phyloP scores from a whole-genome alignment of 164 flowering plant genomes.

The Dillenia turbinata region DNA sequence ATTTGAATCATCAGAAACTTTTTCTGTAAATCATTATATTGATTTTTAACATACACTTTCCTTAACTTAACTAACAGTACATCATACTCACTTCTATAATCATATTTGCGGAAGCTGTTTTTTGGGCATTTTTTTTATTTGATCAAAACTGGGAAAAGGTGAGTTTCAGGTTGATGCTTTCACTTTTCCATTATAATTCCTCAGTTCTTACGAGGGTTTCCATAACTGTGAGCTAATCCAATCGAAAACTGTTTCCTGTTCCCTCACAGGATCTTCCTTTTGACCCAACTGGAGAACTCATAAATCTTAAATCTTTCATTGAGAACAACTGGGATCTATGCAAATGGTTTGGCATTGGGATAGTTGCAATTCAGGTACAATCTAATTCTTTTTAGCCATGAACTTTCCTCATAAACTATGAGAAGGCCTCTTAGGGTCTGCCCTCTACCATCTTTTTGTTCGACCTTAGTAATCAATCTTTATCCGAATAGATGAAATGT shows the following conservation, averaged over 20 bases:
- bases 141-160: conserved; percentile 79
- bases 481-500: too few species aligned
- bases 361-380: conserved; percentile 60
- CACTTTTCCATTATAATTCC: background rate
- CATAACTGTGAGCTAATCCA: background rate
- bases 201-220: background rate
- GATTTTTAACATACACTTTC: conserved; percentile 4
- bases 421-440: too few species aligned
- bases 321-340: conserved; percentile 51
- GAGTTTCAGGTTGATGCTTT: background rate
- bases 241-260: background rate
- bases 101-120: conserved; percentile 54
- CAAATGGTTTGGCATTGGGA: conserved; percentile 63
- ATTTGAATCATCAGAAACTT: background rate
- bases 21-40: conserved; percentile 6
- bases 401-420: too few species aligned
- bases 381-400: too few species aligned
- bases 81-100: conserved; percentile 42
- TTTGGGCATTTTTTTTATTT: conserved; percentile 57
- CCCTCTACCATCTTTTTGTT: too few species aligned
- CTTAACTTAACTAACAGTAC: conserved; percentile 49
- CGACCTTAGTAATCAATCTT: too few species aligned
- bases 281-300: conserved; percentile 83
- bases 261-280: conserved; percentile 62
- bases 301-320: conserved; percentile 45